phyloP scores from a whole-genome alignment of 345 rosid species.

The Eucalyptus sp. region DNA sequence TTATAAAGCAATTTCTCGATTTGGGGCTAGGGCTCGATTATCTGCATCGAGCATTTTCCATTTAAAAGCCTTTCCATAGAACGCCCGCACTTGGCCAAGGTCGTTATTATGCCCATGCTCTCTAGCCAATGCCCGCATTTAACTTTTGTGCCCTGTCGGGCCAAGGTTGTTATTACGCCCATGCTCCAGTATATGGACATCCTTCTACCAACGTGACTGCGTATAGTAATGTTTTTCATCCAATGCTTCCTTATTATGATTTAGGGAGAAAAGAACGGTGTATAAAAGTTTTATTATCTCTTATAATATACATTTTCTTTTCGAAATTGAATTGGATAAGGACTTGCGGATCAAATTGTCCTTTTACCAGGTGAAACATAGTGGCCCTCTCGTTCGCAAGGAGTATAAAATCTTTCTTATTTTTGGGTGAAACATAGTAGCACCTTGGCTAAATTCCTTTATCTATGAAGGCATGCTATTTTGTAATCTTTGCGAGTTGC shows the following conservation, averaged over 20 bases:
- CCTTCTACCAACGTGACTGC: background rate
- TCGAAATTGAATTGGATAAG: background rate
- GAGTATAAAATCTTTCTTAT: background rate
- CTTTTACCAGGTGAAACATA: background rate
- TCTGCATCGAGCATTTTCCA: background rate
- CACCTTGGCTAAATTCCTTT: background rate
- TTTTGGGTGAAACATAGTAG: background rate
- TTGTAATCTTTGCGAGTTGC: background rate
- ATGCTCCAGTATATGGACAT: background rate
- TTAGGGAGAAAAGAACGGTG: background rate
- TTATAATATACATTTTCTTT: background rate
- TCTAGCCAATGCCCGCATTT: background rate
- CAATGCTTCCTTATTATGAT: background rate
- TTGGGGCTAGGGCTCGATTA: accelerated
- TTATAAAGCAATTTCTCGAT: accelerated
- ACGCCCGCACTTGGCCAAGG: background rate
- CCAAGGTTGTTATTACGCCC: background rate
- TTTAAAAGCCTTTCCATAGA: background rate
- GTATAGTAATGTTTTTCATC: background rate
- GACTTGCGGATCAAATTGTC: background rate
- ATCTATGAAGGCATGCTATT: background rate
- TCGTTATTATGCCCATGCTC: background rate
- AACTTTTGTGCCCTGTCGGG: background rate
- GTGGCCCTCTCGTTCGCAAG: background rate
- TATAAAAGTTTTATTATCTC: background rate